These are phyloP conservation scores for Colletotrichum lindemuthianum DNA, from an alignment of 2,329 filamentous ascomycete genomes.

Conservation along the genomic window DNA sequence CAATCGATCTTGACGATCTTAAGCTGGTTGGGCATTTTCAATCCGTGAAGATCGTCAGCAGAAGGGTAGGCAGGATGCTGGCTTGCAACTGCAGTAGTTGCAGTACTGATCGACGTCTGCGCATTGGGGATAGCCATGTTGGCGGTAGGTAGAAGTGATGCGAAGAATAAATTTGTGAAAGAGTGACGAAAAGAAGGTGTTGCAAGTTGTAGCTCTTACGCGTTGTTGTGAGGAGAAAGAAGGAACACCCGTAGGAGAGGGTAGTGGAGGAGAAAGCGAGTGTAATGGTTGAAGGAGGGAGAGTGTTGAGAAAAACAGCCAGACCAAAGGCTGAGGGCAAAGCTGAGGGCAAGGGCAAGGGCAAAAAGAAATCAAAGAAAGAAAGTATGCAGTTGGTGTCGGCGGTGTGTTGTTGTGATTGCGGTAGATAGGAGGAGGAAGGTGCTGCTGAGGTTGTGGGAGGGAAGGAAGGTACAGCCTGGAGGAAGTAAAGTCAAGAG, in stretches of 20 bases:
- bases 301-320: too few species aligned
- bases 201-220: background rate
- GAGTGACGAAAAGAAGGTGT: background rate
- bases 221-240: background rate
- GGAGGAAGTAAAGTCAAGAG: background rate
- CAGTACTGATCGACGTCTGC: constrained; percentile 26
- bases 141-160: background rate
- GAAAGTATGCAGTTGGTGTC: background rate
- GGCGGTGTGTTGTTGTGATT: background rate
- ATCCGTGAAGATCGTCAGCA: constrained; percentile 7
- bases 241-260: background rate
- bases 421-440: background rate
- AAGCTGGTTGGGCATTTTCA: constrained; percentile 12
- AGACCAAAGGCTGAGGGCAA: too few species aligned
- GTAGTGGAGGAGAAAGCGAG: background rate
- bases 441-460: background rate
- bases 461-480: background rate
- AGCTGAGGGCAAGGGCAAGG: too few species aligned
- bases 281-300: too few species aligned
- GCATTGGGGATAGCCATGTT: constrained; percentile 9
- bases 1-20: background rate
- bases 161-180: constrained; percentile 7
- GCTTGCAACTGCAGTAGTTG: constrained; percentile 20
- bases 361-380: background rate
- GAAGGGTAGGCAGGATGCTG: constrained; percentile 13